These are phyloP conservation scores for Trapa bicornis DNA, from an alignment of 345 rosid species.

Conservation along the genomic window DNA sequence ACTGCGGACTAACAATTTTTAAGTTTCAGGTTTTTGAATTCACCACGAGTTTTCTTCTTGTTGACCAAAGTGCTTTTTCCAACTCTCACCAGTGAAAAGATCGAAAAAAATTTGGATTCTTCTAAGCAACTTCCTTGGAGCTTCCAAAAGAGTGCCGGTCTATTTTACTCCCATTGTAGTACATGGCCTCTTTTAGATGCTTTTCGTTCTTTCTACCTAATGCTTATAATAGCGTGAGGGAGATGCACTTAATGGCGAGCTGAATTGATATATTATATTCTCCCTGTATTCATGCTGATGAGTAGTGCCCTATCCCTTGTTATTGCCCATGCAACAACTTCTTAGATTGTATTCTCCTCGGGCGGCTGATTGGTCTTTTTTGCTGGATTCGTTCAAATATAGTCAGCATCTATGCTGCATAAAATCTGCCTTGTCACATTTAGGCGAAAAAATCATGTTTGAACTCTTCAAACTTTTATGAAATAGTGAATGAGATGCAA, in stretches of 20 bases:
- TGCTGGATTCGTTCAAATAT: background rate
- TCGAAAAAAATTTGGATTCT: background rate
- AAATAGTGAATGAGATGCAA: background rate
- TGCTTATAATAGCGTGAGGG: background rate
- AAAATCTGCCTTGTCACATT: background rate
- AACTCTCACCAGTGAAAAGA: background rate
- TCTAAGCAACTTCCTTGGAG: background rate
- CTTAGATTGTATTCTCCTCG: background rate
- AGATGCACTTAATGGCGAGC: background rate
- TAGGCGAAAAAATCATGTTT: background rate
- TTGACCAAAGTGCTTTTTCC: no score
- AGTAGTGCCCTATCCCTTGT: background rate
- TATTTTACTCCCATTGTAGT: background rate
- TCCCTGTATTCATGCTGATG: background rate
- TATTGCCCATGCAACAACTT: background rate
- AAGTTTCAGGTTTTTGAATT: background rate
- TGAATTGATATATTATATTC: background rate
- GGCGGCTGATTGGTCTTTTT: background rate
- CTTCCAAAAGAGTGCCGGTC: background rate
- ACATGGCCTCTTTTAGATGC: background rate
- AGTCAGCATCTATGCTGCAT: background rate
- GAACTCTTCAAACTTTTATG: background rate
- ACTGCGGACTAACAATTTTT: background rate
- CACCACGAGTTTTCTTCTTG: background rate
- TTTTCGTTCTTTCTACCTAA: background rate